Evolutionary conservation across 75 land plant genomes (phyloP), one percentile per base, ranked within the genome.

Genomic region (Ceratopteris richardii): DNA sequence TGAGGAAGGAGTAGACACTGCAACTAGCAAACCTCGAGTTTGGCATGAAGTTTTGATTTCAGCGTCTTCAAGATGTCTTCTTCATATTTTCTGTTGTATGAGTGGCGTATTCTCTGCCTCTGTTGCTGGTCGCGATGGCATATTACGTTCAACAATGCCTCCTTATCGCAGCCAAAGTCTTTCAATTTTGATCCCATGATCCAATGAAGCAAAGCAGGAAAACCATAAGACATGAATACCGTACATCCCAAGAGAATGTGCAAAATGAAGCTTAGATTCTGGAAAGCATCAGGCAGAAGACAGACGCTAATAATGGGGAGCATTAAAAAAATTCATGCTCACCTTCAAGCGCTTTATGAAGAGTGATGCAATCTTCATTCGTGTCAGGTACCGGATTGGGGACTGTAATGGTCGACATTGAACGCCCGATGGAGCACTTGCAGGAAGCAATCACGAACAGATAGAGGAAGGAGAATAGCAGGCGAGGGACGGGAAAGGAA

Each of bases 131-230:
- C 79, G 33, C 93, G 69, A 48, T 85, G 90, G n/a, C 73, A 91
- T 33, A 88, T 51, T 6, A 88, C 83, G 11, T 73, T 63, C 47
- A 88, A 79, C 61, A 88, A 71, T 58, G 63, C 43, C 55, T 69
- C 64, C 76, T 76, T 86, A 31, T 88, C 80, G 33, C 86, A 82
- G 42, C 93, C 90, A 71, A 85, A 71, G n/a, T 90, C 93, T 88
- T 13, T 19, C 1, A n/a, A 39, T 33, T 3, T 33, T 33, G 37
- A n/a, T n/a, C n/a, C n/a, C n/a, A n/a, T n/a, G n/a, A n/a, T n/a
- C 37, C 37, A 33, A 3, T 4, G 37, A 33, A 4, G 37, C 3
- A 33, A 33, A 33, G 37, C 37, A 33, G 37, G 37, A 9, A 33
- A 9, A 3, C 37, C 37, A 33, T 33, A 33, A 4, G 9, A n/a